Conservation (phyloP, 2,329 filamentous ascomycete genomes). For the Berkeleyomyces basicola region DNA sequence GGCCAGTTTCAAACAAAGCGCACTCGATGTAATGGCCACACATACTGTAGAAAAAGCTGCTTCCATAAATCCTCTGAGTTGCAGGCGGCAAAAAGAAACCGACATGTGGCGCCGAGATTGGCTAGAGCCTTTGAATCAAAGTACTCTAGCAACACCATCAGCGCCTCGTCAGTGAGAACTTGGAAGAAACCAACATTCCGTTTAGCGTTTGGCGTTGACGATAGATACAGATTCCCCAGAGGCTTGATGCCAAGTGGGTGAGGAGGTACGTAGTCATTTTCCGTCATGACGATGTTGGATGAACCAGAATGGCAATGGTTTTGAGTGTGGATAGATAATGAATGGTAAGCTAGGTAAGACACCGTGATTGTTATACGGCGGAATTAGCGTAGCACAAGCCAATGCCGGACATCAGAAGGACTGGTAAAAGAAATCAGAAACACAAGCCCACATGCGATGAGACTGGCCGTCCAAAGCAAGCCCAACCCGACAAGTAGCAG, state of each 20-base stretch:
- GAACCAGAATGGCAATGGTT: no score
- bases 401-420: no score
- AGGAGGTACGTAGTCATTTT: constrained; percentile 40
- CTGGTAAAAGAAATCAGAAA: background rate
- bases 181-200: constrained; percentile 45
- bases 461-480: background rate
- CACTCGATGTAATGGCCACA: background rate
- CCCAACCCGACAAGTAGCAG: background rate
- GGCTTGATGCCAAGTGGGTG: constrained; percentile 80
- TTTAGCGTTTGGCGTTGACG: constrained; percentile 19
- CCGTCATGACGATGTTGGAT: background rate
- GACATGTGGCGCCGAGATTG: constrained; percentile 60
- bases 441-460: background rate
- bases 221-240: constrained; percentile 64
- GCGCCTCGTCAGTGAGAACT: constrained; percentile 61
- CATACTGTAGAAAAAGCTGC: constrained; percentile 67
- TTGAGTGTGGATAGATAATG: background rate
- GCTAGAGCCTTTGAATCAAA: constrained; percentile 48
- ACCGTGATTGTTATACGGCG: background rate
- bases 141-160: constrained; percentile 58
- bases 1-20: background rate
- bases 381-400: background rate
- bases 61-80: constrained; percentile 83
- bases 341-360: background rate
- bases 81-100: constrained; percentile 72